phyloP scores from a whole-genome alignment of 495 filamentous ascomycete genomes.

The Apiosordaria backusii region DNA sequence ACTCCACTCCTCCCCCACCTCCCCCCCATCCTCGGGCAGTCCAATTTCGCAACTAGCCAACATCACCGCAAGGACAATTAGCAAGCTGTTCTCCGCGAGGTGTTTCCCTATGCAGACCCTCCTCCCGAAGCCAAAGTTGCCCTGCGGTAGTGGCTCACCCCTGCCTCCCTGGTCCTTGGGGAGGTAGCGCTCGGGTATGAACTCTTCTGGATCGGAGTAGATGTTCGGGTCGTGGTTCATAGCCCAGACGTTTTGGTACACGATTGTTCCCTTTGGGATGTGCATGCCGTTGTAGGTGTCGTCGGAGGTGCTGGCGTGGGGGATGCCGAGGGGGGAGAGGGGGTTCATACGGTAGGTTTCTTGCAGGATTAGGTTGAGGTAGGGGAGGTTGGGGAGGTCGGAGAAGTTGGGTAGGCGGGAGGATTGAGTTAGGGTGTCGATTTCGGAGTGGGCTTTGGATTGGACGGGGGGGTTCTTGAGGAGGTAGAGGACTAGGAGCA shows the following conservation, averaged over 20 bases:
- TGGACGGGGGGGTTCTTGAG: constrained; percentile 47
- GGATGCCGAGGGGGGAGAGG: constrained; percentile 56
- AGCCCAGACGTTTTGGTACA: constrained; percentile 47
- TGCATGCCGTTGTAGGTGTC: constrained; percentile 49
- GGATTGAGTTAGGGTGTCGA: constrained; percentile 51
- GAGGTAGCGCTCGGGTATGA: constrained; percentile 47
- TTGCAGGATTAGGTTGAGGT: constrained; percentile 50
- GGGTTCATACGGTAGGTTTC: constrained; percentile 62
- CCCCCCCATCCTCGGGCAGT: constrained; percentile 28
- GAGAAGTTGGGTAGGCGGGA: constrained; percentile 48
- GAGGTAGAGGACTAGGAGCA: constrained; percentile 41
- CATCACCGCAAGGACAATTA: constrained; percentile 30
- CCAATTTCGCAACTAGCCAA: constrained; percentile 28
- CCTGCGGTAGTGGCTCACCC: constrained; percentile 48
- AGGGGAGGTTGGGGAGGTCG: constrained; percentile 51
- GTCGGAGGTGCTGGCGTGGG: constrained; percentile 53
- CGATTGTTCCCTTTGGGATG: constrained; percentile 46
- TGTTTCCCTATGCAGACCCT: constrained; percentile 31
- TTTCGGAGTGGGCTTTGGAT: constrained; percentile 53
- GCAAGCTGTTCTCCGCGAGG: constrained; percentile 32
- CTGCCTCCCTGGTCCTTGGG: constrained; percentile 41
- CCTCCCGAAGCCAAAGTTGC: constrained; percentile 53
- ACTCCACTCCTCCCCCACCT: constrained; percentile 28
- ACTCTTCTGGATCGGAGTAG: constrained; percentile 40
- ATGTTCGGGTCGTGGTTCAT: constrained; percentile 42